phyloP scores from a whole-genome alignment of 2,329 filamentous ascomycete species.

The Fusarium dimerum region DNA sequence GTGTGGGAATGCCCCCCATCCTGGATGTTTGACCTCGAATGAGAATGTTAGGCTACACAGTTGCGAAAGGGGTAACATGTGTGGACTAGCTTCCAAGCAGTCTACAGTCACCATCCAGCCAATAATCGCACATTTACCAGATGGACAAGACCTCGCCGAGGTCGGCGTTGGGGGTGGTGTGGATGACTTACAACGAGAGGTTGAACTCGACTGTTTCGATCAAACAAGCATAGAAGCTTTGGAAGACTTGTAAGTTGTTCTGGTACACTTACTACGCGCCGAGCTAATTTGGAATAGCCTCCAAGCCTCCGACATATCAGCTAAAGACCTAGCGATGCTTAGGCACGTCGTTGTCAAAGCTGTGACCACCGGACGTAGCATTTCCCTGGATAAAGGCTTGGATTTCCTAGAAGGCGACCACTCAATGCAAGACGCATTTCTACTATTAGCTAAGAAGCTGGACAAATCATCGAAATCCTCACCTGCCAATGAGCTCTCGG shows the following conservation, averaged over 20 bases:
- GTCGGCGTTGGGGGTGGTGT: conserved; percentile 77
- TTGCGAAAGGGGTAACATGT: conserved; percentile 74
- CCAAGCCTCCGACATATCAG: conserved; percentile 7
- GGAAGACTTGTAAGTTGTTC: conserved; percentile 37
- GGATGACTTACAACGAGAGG: conserved; percentile 69
- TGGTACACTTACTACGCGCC: rapidly evolving
- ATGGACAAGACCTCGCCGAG: conserved; percentile 68
- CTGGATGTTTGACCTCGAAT: conserved; percentile 71
- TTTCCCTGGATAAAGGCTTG: conserved; percentile 28
- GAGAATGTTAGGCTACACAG: conserved; percentile 73
- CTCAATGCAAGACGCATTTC: conserved; percentile 12
- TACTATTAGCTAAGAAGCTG: conserved; percentile 15
- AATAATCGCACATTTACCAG: conserved; percentile 64
- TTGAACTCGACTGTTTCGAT: conserved; percentile 64
- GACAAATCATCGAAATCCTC: not conserved
- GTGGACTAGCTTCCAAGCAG: conserved; percentile 46
- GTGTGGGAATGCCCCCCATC: conserved; percentile 69
- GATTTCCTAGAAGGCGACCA: conserved; percentile 15
- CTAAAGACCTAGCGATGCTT: conserved; percentile 11
- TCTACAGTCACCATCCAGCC: conserved; percentile 76
- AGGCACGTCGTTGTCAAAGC: conserved; percentile 15
- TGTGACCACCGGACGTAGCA: conserved; percentile 22
- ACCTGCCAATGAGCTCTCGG: not conserved
- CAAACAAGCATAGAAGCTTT: conserved; percentile 55
- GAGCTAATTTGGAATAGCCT: conserved; percentile 19